Conservation (phyloP, 2,329 filamentous ascomycete species). For the Fusarium liriodendri region DNA sequence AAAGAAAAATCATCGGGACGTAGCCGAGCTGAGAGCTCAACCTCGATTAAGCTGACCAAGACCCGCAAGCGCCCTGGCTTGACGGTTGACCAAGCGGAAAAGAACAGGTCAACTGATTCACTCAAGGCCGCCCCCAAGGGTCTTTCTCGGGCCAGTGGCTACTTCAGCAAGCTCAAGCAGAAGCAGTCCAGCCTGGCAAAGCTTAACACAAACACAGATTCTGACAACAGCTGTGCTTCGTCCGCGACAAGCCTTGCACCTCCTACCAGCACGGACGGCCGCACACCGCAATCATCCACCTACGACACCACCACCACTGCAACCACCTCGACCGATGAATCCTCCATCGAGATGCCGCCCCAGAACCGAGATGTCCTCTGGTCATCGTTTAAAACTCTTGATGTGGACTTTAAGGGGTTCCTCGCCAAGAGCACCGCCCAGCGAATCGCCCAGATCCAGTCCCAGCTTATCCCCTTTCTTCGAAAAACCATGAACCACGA, state of each 20-base stretch:
- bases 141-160: conserved; percentile 58
- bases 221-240: conserved; percentile 59
- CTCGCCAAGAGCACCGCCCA: conserved; percentile 77
- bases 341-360: conserved; percentile 57
- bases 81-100: conserved; percentile 41
- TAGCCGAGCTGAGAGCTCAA: conserved; percentile 38
- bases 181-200: conserved; percentile 57
- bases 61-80: conserved; percentile 46
- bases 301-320: conserved; percentile 53
- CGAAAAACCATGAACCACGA: conserved; percentile 75
- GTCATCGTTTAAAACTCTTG: conserved; percentile 65
- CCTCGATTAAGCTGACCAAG: conserved; percentile 41
- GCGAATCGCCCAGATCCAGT: conserved; percentile 81
- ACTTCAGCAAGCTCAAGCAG: conserved; percentile 61
- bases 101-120: conserved; percentile 47
- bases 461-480: conserved; percentile 80
- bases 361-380: conserved; percentile 64
- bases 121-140: conserved; percentile 52
- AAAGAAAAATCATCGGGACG: conserved; percentile 39
- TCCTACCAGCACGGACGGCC: conserved; percentile 50
- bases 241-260: conserved; percentile 59
- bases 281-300: conserved; percentile 53
- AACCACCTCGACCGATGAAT: conserved; percentile 55
- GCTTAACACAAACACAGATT: conserved; percentile 50
- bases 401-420: conserved; percentile 67